Evolutionary conservation across 2,329 filamentous ascomycete genomes (phyloP).

Genomic region (Ampelomyces quisqualis): DNA sequence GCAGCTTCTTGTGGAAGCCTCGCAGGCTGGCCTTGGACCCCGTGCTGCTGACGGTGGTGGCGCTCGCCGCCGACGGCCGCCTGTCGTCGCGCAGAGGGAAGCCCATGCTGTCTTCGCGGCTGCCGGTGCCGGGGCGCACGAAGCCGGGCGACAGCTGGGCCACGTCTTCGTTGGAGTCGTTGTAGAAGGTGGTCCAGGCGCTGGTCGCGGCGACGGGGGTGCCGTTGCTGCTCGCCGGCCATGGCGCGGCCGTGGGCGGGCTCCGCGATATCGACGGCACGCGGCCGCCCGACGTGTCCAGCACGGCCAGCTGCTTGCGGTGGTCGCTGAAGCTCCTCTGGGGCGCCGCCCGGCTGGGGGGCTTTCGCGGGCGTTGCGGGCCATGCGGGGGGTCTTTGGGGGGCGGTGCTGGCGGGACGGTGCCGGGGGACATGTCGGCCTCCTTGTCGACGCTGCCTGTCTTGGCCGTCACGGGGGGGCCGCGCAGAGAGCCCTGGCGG

Average conservation of each 20-base stretch:
- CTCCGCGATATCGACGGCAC: constrained; percentile 60
- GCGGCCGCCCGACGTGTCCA: constrained; percentile 61
- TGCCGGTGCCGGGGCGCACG: constrained; percentile 56
- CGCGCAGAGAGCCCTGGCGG: constrained; percentile 40
- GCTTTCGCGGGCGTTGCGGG: constrained; percentile 37
- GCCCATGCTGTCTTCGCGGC: constrained; percentile 49
- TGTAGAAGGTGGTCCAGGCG: constrained; percentile 63
- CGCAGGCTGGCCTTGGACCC: constrained; percentile 74
- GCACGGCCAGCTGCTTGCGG: constrained; percentile 68
- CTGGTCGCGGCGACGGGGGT: constrained; percentile 45
- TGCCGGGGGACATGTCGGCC: constrained; percentile 47
- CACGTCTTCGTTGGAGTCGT: constrained; percentile 73
- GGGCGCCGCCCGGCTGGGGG: constrained; percentile 57
- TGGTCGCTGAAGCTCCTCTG: constrained; percentile 64
- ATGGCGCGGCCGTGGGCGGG: constrained; percentile 58
- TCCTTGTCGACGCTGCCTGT: constrained; percentile 52
- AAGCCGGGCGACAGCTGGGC: constrained; percentile 70
- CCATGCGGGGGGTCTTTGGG: constrained; percentile 40
- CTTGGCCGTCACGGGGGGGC: constrained; percentile 52
- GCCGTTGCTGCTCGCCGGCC: constrained; percentile 48
- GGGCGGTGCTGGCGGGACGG: constrained; percentile 39
- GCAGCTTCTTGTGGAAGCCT: constrained; percentile 72
- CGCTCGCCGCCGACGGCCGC: constrained; percentile 83
- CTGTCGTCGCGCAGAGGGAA: constrained; percentile 63
- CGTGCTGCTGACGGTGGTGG: constrained; percentile 81